Conservation (phyloP, 2,329 filamentous ascomycete genomes). For the Colletotrichum melonis region DNA sequence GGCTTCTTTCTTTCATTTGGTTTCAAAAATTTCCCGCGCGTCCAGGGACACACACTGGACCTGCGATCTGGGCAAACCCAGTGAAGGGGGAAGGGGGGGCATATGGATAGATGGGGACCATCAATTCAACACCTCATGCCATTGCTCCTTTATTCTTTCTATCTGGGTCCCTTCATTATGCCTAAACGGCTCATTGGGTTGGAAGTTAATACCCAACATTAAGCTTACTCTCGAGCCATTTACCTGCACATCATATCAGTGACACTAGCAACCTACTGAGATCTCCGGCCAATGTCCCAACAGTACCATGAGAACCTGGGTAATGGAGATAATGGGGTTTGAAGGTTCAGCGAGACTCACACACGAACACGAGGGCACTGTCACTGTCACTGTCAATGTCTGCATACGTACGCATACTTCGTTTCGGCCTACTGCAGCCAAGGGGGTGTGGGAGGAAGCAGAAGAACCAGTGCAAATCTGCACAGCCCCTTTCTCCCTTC, state of each 20-base stretch:
- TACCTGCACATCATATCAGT: not conserved
- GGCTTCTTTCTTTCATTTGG: not conserved
- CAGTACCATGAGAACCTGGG: not conserved
- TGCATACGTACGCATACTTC: slow-evolving; percentile 16
- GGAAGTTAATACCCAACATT: not conserved
- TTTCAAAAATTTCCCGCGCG: not conserved
- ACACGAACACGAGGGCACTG: slow-evolving; percentile 13
- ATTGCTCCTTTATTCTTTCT: not conserved
- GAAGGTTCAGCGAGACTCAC: not conserved
- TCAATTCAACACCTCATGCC: not conserved
- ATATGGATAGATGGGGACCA: not conserved
- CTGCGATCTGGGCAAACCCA: not conserved
- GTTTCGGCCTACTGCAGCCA: slow-evolving; percentile 27
- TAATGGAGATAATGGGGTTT: not conserved
- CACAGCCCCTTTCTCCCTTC: not conserved
- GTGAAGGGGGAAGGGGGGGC: not conserved
- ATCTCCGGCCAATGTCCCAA: not conserved
- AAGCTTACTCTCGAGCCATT: not conserved
- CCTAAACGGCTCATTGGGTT: not conserved
- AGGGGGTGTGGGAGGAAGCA: not conserved
- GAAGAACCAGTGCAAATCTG: not conserved
- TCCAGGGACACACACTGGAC: not conserved
- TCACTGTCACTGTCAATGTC: not conserved
- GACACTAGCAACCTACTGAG: not conserved
- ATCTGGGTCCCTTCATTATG: not conserved